Percentiles rank a stretch among this genome's conserved stretches.
Evolutionary conservation across 2,329 filamentous ascomycete genomes (phyloP).

Genomic region (Aspergillus ruber): DNA sequence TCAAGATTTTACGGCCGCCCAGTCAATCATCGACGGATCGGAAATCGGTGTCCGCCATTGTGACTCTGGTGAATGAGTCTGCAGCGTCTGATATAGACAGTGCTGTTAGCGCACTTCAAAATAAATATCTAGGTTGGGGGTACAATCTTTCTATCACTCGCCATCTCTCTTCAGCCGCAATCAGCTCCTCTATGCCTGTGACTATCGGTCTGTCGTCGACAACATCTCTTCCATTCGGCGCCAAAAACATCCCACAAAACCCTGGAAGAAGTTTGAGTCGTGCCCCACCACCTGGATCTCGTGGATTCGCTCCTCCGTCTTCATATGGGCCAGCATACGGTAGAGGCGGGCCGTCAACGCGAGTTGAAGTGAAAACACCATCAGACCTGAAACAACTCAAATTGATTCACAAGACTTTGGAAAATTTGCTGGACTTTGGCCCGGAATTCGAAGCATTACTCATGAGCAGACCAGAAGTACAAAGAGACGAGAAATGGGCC

Average conservation of each 20-base stretch:
- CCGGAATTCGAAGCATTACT: constrained; percentile 85
- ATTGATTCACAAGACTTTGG: constrained; percentile 82
- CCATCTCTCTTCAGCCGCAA: constrained; percentile 70
- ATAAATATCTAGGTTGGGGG: constrained; percentile 77
- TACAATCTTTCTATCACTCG: constrained; percentile 74
- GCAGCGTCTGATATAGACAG: constrained; percentile 77
- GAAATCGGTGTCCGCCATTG: constrained; percentile 69
- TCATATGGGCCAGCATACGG: constrained; percentile 54
- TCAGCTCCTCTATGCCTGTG: constrained; percentile 50
- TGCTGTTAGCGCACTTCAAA: constrained; percentile 70
- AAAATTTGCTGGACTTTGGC: constrained; percentile 70
- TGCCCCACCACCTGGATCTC: constrained; percentile 42
- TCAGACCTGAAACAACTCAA: constrained; percentile 70
- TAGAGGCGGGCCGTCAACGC: constrained; percentile 46
- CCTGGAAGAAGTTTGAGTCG: constrained; percentile 43
- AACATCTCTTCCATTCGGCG: constrained; percentile 67
- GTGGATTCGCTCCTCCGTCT: constrained; percentile 69
- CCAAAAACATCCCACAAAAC: constrained; percentile 55
- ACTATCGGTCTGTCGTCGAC: constrained; percentile 42
- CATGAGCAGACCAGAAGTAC: constrained; percentile 79
- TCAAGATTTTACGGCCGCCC: constrained; percentile 61
- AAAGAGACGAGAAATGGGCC: constrained; percentile 81
- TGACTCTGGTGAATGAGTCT: constrained; percentile 73
- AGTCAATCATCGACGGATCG: constrained; percentile 50
- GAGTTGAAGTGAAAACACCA: constrained; percentile 69